Conservation (phyloP, 257 asterid species). For the Nicotiana benthamiana region DNA sequence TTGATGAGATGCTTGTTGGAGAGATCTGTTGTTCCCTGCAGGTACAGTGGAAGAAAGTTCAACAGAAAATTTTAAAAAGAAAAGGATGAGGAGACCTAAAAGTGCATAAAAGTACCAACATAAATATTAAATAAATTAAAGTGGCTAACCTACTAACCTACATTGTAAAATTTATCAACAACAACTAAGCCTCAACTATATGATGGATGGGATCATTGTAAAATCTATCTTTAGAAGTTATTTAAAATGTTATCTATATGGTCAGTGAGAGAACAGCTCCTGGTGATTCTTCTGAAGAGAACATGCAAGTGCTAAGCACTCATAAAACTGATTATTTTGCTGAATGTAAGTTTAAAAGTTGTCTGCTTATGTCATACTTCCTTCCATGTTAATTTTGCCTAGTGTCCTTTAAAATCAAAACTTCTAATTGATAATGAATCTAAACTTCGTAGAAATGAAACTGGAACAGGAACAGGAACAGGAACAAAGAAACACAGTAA, state of each 20-base stretch:
- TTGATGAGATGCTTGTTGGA: neutral
- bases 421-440: neutral
- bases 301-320: neutral
- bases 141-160: neutral
- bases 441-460: neutral
- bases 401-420: neutral
- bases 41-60: too few species aligned
- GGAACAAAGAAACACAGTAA: neutral
- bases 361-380: neutral
- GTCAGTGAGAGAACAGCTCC: neutral
- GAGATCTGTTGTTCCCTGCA: neutral
- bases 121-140: too few species aligned
- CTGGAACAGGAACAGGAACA: neutral
- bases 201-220: neutral
- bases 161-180: neutral
- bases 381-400: conserved; percentile 3
- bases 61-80: too few species aligned
- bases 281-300: neutral
- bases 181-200: neutral
- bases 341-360: neutral
- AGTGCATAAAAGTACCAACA: neutral
- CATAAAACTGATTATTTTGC: neutral
- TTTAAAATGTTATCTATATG: neutral
- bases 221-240: neutral
- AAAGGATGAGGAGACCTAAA: neutral